Percentiles rank a stretch among this genome's conserved stretches.
Conservation (phyloP, 176 grass and related monocot genomes). For the Hyparrhenia diplandra region DNA sequence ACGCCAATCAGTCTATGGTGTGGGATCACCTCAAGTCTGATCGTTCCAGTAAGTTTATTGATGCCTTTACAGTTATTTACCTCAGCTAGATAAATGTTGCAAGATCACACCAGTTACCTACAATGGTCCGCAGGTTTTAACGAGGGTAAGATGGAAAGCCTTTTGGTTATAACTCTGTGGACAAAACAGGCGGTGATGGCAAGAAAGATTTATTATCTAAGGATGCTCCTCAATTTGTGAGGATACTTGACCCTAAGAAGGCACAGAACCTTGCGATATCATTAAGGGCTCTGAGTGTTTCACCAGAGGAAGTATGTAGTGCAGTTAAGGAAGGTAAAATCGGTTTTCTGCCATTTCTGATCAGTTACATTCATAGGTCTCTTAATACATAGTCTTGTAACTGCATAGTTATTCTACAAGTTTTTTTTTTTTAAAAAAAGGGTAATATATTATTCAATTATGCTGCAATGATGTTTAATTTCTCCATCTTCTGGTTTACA, state of each 20-base stretch:
- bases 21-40: conserved; percentile 73
- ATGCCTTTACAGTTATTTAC: not conserved
- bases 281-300: conserved; percentile 59
- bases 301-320: conserved; percentile 50
- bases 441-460: not conserved
- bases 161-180: conserved; percentile 51
- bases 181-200: conserved; percentile 34
- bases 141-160: conserved; percentile 77
- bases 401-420: not conserved
- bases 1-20: conserved; percentile 62
- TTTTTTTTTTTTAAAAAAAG: not conserved
- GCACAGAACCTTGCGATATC: conserved; percentile 79
- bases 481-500: not conserved
- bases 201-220: conserved; percentile 48
- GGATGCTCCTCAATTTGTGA: conserved; percentile 41
- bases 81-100: not conserved
- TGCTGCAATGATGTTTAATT: not conserved
- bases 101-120: not conserved
- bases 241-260: conserved; percentile 73
- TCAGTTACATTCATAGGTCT: not conserved
- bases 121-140: conserved; percentile 52
- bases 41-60: conserved; percentile 87
- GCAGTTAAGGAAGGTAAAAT: conserved; percentile 70
- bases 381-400: not conserved
- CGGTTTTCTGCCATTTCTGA: conserved; percentile 1